Conservation (phyloP, 768 basidiomycete species). For the Lanmaoa pseudosensibilis region DNA sequence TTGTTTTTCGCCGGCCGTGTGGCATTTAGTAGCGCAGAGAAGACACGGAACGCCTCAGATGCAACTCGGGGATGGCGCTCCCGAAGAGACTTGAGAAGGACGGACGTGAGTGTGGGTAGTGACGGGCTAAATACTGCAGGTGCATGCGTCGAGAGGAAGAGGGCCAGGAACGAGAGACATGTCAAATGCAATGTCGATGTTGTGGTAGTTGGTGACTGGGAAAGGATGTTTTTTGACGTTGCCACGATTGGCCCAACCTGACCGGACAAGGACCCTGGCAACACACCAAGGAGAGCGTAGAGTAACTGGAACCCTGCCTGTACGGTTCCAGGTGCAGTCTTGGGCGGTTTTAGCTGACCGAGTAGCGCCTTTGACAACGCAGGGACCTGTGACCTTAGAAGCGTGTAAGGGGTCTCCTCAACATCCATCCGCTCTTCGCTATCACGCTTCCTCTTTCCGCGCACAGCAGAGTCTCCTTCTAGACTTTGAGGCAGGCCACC, state of each 20-base stretch:
- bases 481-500: conserved; percentile 60
- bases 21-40: conserved; percentile 77
- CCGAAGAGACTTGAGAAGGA: conserved; percentile 67
- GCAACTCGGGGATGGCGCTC: conserved; percentile 90
- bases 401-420: conserved; percentile 67
- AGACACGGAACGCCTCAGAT: conserved; percentile 84
- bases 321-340: conserved; percentile 71
- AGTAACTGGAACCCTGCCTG: conserved; percentile 87
- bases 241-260: conserved; percentile 65
- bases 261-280: conserved; percentile 78
- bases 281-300: conserved; percentile 69
- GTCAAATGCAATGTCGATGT: conserved; percentile 82
- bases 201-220: conserved; percentile 68
- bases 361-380: conserved; percentile 76
- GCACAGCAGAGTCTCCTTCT: conserved; percentile 46
- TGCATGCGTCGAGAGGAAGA: conserved; percentile 73
- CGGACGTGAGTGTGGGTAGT: conserved; percentile 68
- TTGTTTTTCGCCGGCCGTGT: conserved; percentile 64
- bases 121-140: conserved; percentile 56
- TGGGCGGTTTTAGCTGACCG: conserved; percentile 80
- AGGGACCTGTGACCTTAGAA: conserved; percentile 77
- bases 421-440: conserved; percentile 72
- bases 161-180: conserved; percentile 79
- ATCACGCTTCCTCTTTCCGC: conserved; percentile 76
- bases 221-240: conserved; percentile 63